Base-by-base conservation (phyloP, 305 asterid species). In the Fraxinus sp. region DNA sequence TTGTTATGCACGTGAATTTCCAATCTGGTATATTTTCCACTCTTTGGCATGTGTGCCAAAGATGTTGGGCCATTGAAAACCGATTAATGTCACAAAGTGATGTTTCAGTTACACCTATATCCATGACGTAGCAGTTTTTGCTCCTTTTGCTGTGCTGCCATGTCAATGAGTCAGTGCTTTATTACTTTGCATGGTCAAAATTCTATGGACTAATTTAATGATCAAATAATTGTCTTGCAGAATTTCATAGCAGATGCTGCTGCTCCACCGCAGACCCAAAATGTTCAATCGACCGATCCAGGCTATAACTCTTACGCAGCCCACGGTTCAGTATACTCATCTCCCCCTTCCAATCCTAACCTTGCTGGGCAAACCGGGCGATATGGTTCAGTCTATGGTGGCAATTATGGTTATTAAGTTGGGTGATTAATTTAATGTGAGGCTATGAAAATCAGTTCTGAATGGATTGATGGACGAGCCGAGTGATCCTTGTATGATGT, bases 181-280 rank as follows among this genome's bases (percentile, higher is more conserved):
- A 46, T 59, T 39, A 59, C 20, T 52, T 46, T 43, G 78, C 24
- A 28, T 39, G 70, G 4, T 30, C 24, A 72, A 64, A 66, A 79
- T 52, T 43, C 77, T 14, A 32, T 71, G 76, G 43, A 71, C 22
- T 32, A 4, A 68, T 24, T 26, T 68, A 68, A 14, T 37, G 75
- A 75, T 64, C 4, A 70, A 77, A 85, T 87, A 89, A 83, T 84
- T 49, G 85, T 84, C n/a, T 59, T 79, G 86, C 91, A 91, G 94
- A 88, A 90, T 85, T 90, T 83, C 87, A 90, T 91, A 89, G 91
- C 91, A 24, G 94, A 91, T 76, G 99, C 98, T 80, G 93, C 93
- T 37, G 93, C 87, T 18, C 70, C 91, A 18, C 64, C 88, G 26
- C 97, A 89, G 83, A 55, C 87, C 14, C 98, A 89, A 82, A 83